These are phyloP conservation scores for Cadophora malorum DNA, from an alignment of 2,329 filamentous ascomycete genomes.

Conservation along the genomic window DNA sequence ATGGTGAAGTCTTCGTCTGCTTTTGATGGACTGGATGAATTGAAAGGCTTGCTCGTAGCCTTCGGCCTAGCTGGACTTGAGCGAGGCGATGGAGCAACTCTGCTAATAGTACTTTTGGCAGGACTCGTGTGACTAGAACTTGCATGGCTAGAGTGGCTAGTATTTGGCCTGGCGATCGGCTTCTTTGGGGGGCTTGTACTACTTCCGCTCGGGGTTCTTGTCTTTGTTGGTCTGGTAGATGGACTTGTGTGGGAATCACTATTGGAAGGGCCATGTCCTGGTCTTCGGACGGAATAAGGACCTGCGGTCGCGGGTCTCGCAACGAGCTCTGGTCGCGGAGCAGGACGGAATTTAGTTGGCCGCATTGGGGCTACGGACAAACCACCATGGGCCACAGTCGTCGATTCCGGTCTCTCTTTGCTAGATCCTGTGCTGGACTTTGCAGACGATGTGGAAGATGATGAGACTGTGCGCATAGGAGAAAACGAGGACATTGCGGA, in stretches of 20 bases:
- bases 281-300: constrained; percentile 65
- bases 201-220: constrained; percentile 57
- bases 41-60: constrained; percentile 26
- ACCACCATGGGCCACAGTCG: constrained; percentile 54
- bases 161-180: constrained; percentile 43
- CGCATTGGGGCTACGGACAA: constrained; percentile 70
- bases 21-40: constrained; percentile 51
- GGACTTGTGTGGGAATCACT: constrained; percentile 44
- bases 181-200: constrained; percentile 49
- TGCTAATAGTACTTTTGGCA: constrained; percentile 45
- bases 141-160: constrained; percentile 46
- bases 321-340: constrained; percentile 59
- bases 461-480: constrained; percentile 54
- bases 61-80: constrained; percentile 33
- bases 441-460: constrained; percentile 44
- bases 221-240: constrained; percentile 51
- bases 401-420: constrained; percentile 52
- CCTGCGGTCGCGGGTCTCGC: constrained; percentile 68
- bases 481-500: constrained; percentile 70
- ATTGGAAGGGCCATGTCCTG: constrained; percentile 40
- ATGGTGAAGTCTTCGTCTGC: constrained; percentile 61
- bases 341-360: constrained; percentile 54
- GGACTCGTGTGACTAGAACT: constrained; percentile 50
- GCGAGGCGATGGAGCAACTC: constrained; percentile 30
- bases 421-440: constrained; percentile 47